Base-by-base conservation (phyloP, 768 basidiomycete species). In the Galerina marginata region DNA sequence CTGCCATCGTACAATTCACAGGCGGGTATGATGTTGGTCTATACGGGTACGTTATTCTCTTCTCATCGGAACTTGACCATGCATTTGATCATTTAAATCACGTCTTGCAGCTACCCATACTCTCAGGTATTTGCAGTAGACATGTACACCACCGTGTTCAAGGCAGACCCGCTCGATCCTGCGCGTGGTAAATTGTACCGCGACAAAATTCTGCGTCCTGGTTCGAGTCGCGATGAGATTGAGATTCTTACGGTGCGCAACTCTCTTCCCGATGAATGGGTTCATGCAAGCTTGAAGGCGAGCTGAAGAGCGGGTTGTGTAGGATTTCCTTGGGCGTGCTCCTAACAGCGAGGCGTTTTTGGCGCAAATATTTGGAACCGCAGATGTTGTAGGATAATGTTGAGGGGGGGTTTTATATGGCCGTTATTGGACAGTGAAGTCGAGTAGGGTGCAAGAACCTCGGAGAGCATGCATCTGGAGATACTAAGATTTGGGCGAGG, bases 201-300 rank as follows among this genome's bases (percentile, higher is more conserved):
- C 2, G 82, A 90, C 60, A 86, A 87, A 71, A 93, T 96, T 61
- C 80, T 95, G 15, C 72, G 75, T 38, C 83, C 84, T 6, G 92
- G 93, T 20, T 92, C 90, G 29, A 90, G 88, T 65, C 83, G 89
- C 9, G 92, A 95, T 61, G 93, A 94, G 66, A 74, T 86, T 58
- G 88, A 91, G 45, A 89, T 88, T n/a, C 80, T 95, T 57, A 82
- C 89, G 81, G 91, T 88, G 62, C 26, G 74, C 54, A 1, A 23
- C 25, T 26, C 33, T 15, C 26, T 29, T 33, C 44, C 16, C 6
- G 38, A 23, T 14, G 29, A 4, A 1, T 33, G 29, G 29, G 29
- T 33, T 29, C 29, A 7, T 33, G 29, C 29, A 2, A 33, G 2
- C 7, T 33, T 33, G 29, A 33, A 33, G 1, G 29, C 2, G 29